Conservation (phyloP, 148 eudicot species). For the Cornus suecica region DNA sequence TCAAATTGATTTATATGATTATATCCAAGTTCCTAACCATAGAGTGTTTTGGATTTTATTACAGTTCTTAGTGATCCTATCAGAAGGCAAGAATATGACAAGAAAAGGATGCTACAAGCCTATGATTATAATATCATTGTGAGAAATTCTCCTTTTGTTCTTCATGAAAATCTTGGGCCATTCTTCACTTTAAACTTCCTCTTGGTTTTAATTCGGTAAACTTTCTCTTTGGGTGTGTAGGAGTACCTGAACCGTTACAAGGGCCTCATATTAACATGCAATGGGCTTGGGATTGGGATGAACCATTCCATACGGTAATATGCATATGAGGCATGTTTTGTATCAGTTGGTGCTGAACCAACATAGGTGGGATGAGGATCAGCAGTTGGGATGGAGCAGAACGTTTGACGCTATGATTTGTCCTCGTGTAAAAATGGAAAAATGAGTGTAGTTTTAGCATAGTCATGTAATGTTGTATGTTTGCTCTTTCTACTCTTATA, state of each 20-base stretch:
- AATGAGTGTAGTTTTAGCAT: background rate
- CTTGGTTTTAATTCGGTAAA: background rate
- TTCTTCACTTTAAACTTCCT: background rate
- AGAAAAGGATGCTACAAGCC: slow-evolving; percentile 50
- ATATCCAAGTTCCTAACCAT: too few species aligned
- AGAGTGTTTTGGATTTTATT: slow-evolving; percentile 1
- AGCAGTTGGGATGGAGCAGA: background rate
- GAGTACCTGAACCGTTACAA: slow-evolving; percentile 83
- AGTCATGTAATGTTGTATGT: background rate
- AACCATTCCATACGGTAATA: slow-evolving; percentile 60
- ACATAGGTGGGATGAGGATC: background rate
- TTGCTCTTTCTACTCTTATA: background rate
- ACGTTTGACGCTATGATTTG: background rate
- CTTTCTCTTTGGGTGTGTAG: slow-evolving; percentile 33
- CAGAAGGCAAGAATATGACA: slow-evolving; percentile 76
- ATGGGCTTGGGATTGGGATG: slow-evolving; percentile 93
- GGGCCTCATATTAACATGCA: slow-evolving; percentile 91
- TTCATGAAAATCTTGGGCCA: background rate
- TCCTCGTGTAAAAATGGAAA: background rate
- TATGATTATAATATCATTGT: slow-evolving; percentile 63
- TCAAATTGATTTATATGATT: background rate
- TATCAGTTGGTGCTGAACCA: background rate
- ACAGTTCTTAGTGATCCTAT: slow-evolving; percentile 85
- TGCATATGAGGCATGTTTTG: background rate
- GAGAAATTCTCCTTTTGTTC: slow-evolving; percentile 25